Percentiles rank a stretch among this genome's conserved stretches.
Evolutionary conservation across 768 basidiomycete species (phyloP).

Genomic region (Suillus lakei): DNA sequence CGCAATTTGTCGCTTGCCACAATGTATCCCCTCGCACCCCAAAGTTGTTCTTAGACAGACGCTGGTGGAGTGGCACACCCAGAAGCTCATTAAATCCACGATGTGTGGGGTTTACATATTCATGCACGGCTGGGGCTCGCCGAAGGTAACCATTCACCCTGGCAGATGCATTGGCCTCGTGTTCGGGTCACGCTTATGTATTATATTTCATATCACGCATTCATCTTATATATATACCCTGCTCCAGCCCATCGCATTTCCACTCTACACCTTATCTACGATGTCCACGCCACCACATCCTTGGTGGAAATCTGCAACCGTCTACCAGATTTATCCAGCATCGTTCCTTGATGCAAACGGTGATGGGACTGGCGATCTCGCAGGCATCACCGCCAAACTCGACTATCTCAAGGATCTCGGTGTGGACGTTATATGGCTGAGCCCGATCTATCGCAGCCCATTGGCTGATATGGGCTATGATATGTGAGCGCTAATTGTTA

Average conservation of each 20-base stretch:
- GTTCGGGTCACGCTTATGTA: background rate
- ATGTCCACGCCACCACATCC: constrained; percentile 20
- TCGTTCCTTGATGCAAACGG: constrained; percentile 77
- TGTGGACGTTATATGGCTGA: constrained; percentile 71
- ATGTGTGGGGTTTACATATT: background rate
- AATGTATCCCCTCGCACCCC: background rate
- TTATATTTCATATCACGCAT: background rate
- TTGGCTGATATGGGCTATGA: constrained; percentile 78
- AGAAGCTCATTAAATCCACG: background rate
- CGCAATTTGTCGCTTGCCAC: background rate
- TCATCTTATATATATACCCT: constrained; percentile 2
- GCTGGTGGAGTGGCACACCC: background rate
- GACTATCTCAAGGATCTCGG: constrained; percentile 74
- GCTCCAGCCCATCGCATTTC: background rate
- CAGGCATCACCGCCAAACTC: constrained; percentile 65
- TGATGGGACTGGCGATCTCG: constrained; percentile 72
- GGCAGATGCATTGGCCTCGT: background rate
- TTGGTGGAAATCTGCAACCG: constrained; percentile 64
- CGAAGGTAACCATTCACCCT: background rate
- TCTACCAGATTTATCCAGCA: constrained; percentile 75
- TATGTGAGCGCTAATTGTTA: constrained; percentile 46
- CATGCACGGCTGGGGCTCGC: background rate
- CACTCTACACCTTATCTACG: background rate
- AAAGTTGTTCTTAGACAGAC: background rate
- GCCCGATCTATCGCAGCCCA: constrained; percentile 72